Evolutionary conservation across 2,329 filamentous ascomycete genomes (phyloP).

Genomic region (Sordariomycetes sp.): DNA sequence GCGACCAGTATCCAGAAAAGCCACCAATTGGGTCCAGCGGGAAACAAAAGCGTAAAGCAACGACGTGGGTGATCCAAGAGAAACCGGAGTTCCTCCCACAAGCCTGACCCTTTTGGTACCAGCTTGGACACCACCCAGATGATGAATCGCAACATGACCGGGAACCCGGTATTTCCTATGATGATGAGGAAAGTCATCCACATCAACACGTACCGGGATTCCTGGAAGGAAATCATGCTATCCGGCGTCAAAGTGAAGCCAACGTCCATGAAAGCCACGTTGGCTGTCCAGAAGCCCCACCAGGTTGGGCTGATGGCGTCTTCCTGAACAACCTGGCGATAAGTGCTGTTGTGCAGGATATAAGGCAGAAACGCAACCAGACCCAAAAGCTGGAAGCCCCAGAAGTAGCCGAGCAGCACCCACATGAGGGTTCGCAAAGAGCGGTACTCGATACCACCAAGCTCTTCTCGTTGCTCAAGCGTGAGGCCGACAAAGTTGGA

Average conservation of each 20-base stretch:
- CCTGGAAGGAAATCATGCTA: conserved; percentile 86
- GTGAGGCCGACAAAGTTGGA: conserved; percentile 84
- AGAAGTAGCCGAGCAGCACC: conserved; percentile 71
- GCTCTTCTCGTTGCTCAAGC: conserved; percentile 85
- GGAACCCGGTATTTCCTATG: conserved; percentile 92
- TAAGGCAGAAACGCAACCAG: conserved; percentile 69
- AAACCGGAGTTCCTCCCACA: conserved; percentile 88
- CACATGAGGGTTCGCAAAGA: conserved; percentile 77
- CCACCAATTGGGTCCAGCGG: conserved; percentile 89
- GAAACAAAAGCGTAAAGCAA: conserved; percentile 93
- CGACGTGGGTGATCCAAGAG: conserved; percentile 89
- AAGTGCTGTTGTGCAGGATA: conserved; percentile 58
- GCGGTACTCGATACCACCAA: conserved; percentile 94
- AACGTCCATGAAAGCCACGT: conserved; percentile 88
- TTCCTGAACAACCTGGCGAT: conserved; percentile 53
- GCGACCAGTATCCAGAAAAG: conserved; percentile 76
- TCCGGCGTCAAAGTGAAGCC: conserved; percentile 87
- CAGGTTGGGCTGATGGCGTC: conserved; percentile 60
- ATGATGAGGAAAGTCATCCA: conserved; percentile 80
- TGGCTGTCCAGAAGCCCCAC: conserved; percentile 90
- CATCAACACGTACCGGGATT: conserved; percentile 65
- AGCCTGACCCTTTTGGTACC: conserved; percentile 52
- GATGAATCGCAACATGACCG: conserved; percentile 84
- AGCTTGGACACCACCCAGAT: conserved; percentile 74
- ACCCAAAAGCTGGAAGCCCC: conserved; percentile 72